phyloP scores from a whole-genome alignment of 495 filamentous ascomycete species.

The Tuber magnatum region DNA sequence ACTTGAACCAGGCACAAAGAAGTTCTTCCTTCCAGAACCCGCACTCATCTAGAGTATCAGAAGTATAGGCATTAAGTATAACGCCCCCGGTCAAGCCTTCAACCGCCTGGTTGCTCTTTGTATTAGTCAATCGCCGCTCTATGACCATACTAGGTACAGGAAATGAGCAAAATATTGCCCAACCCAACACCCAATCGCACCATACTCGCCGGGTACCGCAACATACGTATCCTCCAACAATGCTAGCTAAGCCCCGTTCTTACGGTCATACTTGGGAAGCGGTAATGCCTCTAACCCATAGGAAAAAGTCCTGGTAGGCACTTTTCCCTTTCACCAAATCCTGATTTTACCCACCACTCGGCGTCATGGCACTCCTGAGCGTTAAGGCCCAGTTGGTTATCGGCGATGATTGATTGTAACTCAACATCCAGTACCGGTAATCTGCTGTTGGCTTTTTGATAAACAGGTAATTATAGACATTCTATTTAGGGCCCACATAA shows the following conservation, averaged over 20 bases:
- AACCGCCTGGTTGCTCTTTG: conserved; percentile 63
- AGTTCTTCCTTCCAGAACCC: conserved; percentile 77
- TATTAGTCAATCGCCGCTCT: neutral
- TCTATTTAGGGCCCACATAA: conserved; percentile 41
- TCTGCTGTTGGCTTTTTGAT: neutral
- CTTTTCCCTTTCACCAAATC: conserved; percentile 15
- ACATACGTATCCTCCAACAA: conserved; percentile 92
- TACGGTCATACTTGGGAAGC: conserved; percentile 75
- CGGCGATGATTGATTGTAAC: conserved; percentile 84
- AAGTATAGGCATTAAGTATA: conserved; percentile 68
- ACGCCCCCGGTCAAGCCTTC: conserved; percentile 92
- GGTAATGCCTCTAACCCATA: conserved; percentile 65
- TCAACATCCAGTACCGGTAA: conserved; percentile 69
- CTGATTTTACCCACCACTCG: conserved; percentile 43
- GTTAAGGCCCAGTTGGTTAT: conserved; percentile 48
- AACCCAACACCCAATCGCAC: conserved; percentile 69
- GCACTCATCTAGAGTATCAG: conserved; percentile 78
- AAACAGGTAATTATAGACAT: neutral
- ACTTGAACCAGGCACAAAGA: too few species aligned
- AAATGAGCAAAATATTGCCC: conserved; percentile 45
- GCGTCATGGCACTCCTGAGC: conserved; percentile 38
- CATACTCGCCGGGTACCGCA: conserved; percentile 68
- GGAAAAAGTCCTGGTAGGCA: conserved; percentile 20
- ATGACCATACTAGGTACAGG: conserved; percentile 2
- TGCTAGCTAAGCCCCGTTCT: conserved; percentile 89